Base-by-base conservation (phyloP, 306 rosid genomes). In the Pueraria montana region DNA sequence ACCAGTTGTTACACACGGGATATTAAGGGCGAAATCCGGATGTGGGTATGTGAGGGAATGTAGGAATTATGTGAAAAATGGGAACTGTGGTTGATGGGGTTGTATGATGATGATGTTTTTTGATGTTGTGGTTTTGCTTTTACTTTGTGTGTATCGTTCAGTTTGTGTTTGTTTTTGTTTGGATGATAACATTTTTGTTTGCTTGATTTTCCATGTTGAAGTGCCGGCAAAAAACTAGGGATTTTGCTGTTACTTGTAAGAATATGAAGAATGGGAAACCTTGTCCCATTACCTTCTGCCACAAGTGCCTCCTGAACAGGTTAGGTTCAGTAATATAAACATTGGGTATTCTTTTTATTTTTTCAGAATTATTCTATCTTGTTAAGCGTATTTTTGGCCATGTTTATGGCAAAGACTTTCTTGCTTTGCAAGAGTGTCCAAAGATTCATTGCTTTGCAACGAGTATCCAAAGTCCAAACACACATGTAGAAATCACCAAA, bases 181-280 rank as follows among this genome's bases (percentile, higher is more conserved):
- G 46, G 8, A 30, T 68, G 30, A 38, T 26, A 63, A 17, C 8
- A 7, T 63, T 62, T 27, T 40, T 50, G 50, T 69, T 11, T 27
- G 68, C 16, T 17, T 86, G 78, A 34, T 50, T n/a, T 83, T 79
- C 1, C 1, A 56, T 20, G 17, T 38, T 59, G 52, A 78, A 94
- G 96, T 92, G 94, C 78, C 97, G 98, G 6, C 97, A 93, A 16
- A 96, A 89, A 78, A 92, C 96, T 8, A 86, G 53, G 80, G 90
- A 87, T 76, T 88, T 91, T 50, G 30, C 82, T 16, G 98, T 91
- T 5, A 36, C 87, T 0, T 95, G 98, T 36, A 92, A 76, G 84
- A 92, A 82, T 67, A 0, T 6, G 66, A 89, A 76, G 21, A 77
- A 64, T 5, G 78, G 82, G 4, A 90, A 88, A 85, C 72, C 16